Percentiles rank a stretch among this genome's conserved stretches.
Conservation (phyloP, 345 rosid genomes). For the Boechera retrofracta region DNA sequence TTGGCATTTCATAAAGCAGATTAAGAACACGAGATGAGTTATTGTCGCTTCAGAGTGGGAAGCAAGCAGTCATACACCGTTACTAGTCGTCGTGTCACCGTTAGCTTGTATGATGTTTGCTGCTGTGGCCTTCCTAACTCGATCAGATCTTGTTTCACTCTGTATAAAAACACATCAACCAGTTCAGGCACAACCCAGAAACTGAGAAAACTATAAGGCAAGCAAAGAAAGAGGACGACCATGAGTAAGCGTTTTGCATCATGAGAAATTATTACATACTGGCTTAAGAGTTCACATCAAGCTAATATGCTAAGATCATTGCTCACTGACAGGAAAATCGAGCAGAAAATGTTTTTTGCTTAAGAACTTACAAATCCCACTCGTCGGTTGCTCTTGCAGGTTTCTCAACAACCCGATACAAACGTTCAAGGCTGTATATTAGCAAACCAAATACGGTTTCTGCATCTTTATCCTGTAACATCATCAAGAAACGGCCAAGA, state of each 20-base stretch:
- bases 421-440: constrained; percentile 71
- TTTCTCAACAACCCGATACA: constrained; percentile 67
- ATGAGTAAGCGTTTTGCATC: constrained; percentile 1
- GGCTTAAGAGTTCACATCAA: background rate
- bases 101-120: constrained; percentile 66
- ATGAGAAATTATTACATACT: too few species aligned
- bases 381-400: constrained; percentile 84
- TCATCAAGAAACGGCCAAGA: constrained; percentile 22
- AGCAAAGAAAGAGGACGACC: constrained; percentile 6
- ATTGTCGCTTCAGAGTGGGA: constrained; percentile 60
- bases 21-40: constrained; percentile 19
- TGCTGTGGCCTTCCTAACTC: constrained; percentile 75
- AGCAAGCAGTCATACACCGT: constrained; percentile 79
- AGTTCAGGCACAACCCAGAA: constrained; percentile 6
- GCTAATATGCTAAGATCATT: background rate
- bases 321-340: background rate
- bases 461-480: constrained; percentile 74
- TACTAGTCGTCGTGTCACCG: constrained; percentile 66
- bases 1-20: background rate
- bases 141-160: constrained; percentile 80
- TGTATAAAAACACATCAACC: constrained; percentile 43
- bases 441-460: constrained; percentile 76
- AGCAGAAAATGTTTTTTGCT: constrained; percentile 4
- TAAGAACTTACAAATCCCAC: constrained; percentile 74
- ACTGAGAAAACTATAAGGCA: background rate